A percentile compares a stretch with the other conserved stretches of the same genome.
phyloP scores from a whole-genome alignment of 208 protist species.

The Ichthyophonus hoferi region DNA sequence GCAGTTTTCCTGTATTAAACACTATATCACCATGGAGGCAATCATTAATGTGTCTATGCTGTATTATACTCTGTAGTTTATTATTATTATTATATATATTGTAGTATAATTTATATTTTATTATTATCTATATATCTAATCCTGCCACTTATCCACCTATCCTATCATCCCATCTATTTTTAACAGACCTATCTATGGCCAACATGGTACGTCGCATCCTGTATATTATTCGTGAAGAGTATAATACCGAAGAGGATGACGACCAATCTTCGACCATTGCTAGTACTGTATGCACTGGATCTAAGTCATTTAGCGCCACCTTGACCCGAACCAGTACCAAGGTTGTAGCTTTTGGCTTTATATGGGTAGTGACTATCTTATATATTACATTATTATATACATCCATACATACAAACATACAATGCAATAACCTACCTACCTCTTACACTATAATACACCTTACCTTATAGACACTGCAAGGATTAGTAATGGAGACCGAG shows the following conservation, averaged over 20 bases:
- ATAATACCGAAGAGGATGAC: conserved; percentile 35
- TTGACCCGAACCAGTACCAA: too few relatives aligned
- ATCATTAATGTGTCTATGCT: background rate
- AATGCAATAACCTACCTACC: too few relatives aligned
- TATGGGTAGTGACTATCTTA: too few relatives aligned
- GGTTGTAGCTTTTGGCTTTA: too few relatives aligned
- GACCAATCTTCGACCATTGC: too few relatives aligned
- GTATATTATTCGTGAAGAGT: conserved; percentile 73
- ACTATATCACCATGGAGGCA: background rate
- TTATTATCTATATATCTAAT: background rate
- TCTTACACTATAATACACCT: too few relatives aligned
- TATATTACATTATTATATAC: too few relatives aligned
- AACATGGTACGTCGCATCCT: conserved; percentile 76
- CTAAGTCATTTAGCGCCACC: too few relatives aligned
- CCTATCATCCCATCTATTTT: too few relatives aligned
- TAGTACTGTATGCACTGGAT: too few relatives aligned
- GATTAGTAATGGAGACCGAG: background rate
- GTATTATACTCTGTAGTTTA: background rate
- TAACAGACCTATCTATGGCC: conserved; percentile 12
- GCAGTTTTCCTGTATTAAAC: too few relatives aligned
- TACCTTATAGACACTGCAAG: conserved; percentile 13
- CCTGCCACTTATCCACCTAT: background rate
- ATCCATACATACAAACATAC: too few relatives aligned
- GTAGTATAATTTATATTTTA: background rate
- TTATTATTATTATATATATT: background rate